Evolutionary conservation across 148 eudicot species (phyloP).

Genomic region (Rhododendron ferrugineum): DNA sequence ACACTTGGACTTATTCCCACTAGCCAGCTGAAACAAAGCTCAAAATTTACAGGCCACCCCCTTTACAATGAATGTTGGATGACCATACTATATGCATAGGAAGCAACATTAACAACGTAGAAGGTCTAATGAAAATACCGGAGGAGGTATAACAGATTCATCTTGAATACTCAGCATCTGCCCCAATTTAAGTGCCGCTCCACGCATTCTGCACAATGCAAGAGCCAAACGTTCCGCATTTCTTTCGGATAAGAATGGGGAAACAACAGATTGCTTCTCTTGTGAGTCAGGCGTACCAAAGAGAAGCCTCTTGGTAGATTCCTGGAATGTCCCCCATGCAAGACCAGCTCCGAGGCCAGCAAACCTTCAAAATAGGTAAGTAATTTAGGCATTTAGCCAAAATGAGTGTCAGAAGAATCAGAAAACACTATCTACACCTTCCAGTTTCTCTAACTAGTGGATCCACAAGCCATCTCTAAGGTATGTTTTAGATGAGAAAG

Average conservation of each 20-base stretch:
- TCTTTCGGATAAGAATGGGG: constrained; percentile 75
- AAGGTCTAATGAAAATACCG: constrained; percentile 43
- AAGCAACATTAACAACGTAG: background rate
- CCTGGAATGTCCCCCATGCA: constrained; percentile 97
- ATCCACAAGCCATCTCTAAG: background rate
- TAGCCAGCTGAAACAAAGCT: background rate
- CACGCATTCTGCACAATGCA: constrained; percentile 99
- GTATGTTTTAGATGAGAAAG: background rate
- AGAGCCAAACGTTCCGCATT: constrained; percentile 96
- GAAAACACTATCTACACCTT: background rate
- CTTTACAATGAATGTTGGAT: background rate
- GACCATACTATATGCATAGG: background rate
- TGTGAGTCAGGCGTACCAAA: constrained; percentile 45
- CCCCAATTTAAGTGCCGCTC: constrained; percentile 94
- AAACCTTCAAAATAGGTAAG: constrained; percentile 45
- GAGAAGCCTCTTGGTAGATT: constrained; percentile 71
- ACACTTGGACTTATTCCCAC: background rate
- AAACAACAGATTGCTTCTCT: constrained; percentile 48
- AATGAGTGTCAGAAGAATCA: background rate
- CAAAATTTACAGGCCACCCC: background rate
- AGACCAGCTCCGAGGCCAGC: constrained; percentile 98
- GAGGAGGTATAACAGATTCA: constrained; percentile 89
- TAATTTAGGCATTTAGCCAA: background rate
- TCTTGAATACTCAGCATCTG: constrained; percentile 99
- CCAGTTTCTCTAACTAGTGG: background rate